Base-by-base conservation (phyloP, 805 yeast species). In the Zygosaccharomyces kombuchaensis region DNA sequence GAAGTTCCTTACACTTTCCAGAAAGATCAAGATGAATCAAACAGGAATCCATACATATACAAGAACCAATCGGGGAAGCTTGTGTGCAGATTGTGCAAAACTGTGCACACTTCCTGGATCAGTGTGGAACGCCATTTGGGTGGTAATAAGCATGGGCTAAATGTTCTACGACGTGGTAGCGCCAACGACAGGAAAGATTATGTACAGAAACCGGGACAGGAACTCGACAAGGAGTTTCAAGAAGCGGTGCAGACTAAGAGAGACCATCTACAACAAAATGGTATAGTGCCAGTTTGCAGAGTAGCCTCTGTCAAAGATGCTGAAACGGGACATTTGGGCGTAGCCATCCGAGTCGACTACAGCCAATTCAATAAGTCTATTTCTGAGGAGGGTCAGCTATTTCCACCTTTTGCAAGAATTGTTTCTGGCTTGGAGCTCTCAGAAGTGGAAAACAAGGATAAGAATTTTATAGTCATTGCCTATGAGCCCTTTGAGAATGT, bases 401-500 rank as follows among this genome's bases (percentile, higher is more conserved):
- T 34, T 30, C 95, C 96, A 9, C 70, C 78, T 40, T 84, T 80
- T 63, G 51, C 58, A 7, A 70, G 96, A 44, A 66, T 91, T 36
- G 84, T 90, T 86, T 79, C 87, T 32, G 78, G 82, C 25, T 81
- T 77, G 57, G 98, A 93, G 56, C 81, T 82, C 43, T 62, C 69
- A 6, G 67, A 72, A 4, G 78, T 75, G 56, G 78, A 78, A 42
- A 69, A 74, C 26, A 70, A 72, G 1, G 68, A 71, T 41, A 65
- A 69, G 32, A 68, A 71, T 65, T 90, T 82, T 60, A 56, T 93
- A 52, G 81, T 90, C 9, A 67, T 90, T 0, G 81, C 89, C n/a
- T 93, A 84, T 2, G 96, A 88, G 61, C 97, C 97, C 1, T 93
- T 87, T 63, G 91, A 88, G 50, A 87, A 82, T 47, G 71, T 88